These are phyloP conservation scores for Vaccinium vitisidaea DNA, from an alignment of 148 eudicot species.

Conservation along the genomic window DNA sequence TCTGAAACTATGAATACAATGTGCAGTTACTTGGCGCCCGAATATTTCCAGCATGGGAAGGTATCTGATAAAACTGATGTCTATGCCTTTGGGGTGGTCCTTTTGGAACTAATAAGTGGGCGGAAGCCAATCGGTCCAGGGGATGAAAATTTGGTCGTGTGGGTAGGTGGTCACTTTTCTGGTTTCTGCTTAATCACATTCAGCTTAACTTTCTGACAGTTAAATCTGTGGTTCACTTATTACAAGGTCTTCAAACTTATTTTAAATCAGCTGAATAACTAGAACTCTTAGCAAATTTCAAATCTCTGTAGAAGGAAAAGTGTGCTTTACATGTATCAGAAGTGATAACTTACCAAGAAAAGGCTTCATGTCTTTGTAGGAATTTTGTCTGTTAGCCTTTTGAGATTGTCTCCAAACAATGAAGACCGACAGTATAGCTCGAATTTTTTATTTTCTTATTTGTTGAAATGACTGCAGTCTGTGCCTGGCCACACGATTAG, in stretches of 20 bases:
- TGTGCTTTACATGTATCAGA: background rate
- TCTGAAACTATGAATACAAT: slow-evolving; percentile 12
- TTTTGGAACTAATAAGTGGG: slow-evolving; percentile 82
- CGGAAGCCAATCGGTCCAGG: slow-evolving; percentile 84
- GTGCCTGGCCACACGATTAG: too few species aligned
- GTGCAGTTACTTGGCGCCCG: slow-evolving; percentile 91
- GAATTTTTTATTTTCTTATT: too few species aligned
- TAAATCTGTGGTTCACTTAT: background rate
- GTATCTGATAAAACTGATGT: slow-evolving; percentile 95
- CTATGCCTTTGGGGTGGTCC: slow-evolving; percentile 92
- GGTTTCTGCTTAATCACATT: background rate
- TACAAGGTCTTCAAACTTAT: background rate
- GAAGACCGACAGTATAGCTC: too few species aligned
- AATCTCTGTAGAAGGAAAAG: background rate
- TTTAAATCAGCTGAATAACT: background rate
- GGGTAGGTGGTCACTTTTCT: slow-evolving; percentile 57
- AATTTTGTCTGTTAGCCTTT: background rate
- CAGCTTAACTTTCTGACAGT: background rate
- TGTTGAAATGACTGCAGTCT: background rate
- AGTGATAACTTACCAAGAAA: background rate
- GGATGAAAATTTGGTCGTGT: slow-evolving; percentile 88
- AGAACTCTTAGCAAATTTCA: background rate
- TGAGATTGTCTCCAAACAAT: background rate
- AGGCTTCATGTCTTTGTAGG: background rate
- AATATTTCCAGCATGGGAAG: slow-evolving; percentile 97